Conservation (phyloP, 108 stramenopile genomes). For the Skeletonema costatum region DNA sequence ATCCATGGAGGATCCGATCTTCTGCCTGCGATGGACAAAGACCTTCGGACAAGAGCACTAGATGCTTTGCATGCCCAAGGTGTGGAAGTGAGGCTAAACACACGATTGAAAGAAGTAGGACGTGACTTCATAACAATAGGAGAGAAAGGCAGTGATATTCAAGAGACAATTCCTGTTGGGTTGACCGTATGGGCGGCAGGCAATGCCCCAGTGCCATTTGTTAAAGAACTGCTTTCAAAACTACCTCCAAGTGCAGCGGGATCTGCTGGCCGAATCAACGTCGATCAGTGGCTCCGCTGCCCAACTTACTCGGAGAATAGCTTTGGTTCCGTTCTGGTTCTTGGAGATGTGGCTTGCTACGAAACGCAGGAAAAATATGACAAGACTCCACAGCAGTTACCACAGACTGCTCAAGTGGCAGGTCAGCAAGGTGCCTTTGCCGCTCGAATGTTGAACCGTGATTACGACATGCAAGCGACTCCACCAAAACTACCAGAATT, state of each 20-base stretch:
- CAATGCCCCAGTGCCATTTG: slow-evolving; percentile 27
- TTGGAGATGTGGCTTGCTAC: slow-evolving; percentile 23
- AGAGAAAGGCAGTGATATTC: neutral
- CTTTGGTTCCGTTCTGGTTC: slow-evolving; percentile 14
- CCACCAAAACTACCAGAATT: slow-evolving; percentile 12
- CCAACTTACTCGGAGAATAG: neutral
- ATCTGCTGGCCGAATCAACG: slow-evolving; percentile 20
- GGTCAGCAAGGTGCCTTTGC: slow-evolving; percentile 39
- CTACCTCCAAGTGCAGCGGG: slow-evolving; percentile 3
- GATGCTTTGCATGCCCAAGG: slow-evolving; percentile 4
- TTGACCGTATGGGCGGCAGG: slow-evolving; percentile 24
- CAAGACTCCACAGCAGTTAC: slow-evolving; percentile 31
- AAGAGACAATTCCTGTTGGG: slow-evolving; percentile 5
- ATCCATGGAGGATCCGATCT: slow-evolving; percentile 21
- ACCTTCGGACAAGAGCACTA: slow-evolving; percentile 1
- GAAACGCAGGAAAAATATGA: slow-evolving; percentile 9
- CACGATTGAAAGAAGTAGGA: slow-evolving; percentile 12
- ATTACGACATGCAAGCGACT: slow-evolving; percentile 12
- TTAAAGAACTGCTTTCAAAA: neutral
- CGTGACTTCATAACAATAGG: slow-evolving; percentile 6
- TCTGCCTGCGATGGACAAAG: slow-evolving; percentile 22
- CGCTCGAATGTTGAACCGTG: slow-evolving; percentile 33
- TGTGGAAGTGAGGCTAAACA: slow-evolving; percentile 14
- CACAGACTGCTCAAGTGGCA: slow-evolving; percentile 38
- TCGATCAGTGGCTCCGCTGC: slow-evolving; percentile 27